These are phyloP conservation scores for Eleusine indica DNA, from an alignment of 176 grass and related monocot genomes.

Conservation along the genomic window DNA sequence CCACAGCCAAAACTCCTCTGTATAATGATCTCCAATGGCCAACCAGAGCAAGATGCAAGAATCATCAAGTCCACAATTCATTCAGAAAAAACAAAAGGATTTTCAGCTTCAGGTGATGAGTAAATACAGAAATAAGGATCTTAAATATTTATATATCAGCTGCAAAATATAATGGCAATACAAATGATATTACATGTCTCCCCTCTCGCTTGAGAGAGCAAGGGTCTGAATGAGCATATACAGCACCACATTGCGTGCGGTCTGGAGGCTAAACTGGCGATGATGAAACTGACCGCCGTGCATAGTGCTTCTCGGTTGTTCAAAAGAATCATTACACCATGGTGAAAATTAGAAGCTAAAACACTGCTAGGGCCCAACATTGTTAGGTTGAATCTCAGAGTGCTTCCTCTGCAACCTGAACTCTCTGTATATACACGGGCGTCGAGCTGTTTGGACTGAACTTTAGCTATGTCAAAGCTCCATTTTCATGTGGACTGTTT, in stretches of 20 bases:
- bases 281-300: conserved; percentile 9
- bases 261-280: conserved; percentile 35
- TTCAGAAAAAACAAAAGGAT: neutral
- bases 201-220: conserved; percentile 33
- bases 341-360: conserved; percentile 56
- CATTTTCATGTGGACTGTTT: conserved; percentile 95
- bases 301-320: conserved; percentile 34
- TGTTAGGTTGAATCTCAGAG: conserved; percentile 86
- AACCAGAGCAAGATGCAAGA: neutral
- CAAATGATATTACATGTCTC: conserved; percentile 62
- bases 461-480: conserved; percentile 60
- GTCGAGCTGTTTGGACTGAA: conserved; percentile 46
- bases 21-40: neutral
- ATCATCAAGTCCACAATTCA: neutral
- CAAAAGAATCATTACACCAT: conserved; percentile 75
- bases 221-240: conserved; percentile 39
- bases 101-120: neutral
- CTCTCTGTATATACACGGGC: conserved; percentile 66
- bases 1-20: neutral
- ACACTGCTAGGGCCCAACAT: conserved; percentile 60
- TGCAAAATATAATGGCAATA: conserved; percentile 53
- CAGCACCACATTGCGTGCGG: conserved; percentile 18
- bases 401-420: conserved; percentile 40
- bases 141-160: conserved; percentile 49
- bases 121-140: conserved; percentile 28